phyloP scores from a whole-genome alignment of 2,329 filamentous ascomycete species.

The Phialophora chinensis region DNA sequence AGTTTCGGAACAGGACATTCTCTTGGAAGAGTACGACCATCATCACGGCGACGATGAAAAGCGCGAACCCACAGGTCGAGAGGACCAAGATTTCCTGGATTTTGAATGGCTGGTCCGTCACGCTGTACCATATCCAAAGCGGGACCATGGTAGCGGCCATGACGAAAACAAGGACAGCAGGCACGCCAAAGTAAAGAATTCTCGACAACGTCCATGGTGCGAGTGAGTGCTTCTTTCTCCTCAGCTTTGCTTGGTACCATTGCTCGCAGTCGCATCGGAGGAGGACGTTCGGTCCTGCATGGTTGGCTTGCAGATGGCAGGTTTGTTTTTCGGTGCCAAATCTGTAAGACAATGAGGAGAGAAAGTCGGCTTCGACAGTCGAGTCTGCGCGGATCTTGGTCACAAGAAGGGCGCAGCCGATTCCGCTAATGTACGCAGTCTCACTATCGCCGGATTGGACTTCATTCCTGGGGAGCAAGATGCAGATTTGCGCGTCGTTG shows the following conservation, averaged over 20 bases:
- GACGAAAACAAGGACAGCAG: background rate
- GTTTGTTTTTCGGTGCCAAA: background rate
- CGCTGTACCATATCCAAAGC: background rate
- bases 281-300: background rate
- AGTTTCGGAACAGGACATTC: background rate
- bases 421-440: background rate
- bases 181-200: background rate
- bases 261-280: background rate
- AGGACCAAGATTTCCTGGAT: background rate
- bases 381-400: background rate
- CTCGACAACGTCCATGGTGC: background rate
- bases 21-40: background rate
- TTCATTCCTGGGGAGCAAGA: background rate
- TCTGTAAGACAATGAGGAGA: background rate
- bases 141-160: background rate
- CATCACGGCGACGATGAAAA: background rate
- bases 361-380: background rate
- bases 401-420: background rate
- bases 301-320: background rate
- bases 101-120: background rate
- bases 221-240: background rate
- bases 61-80: conserved; percentile 2
- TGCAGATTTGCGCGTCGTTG: background rate
- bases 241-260: background rate
- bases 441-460: background rate